These are phyloP conservation scores for Odontarrhena argentea DNA, from an alignment of 345 rosid species.

Conservation along the genomic window DNA sequence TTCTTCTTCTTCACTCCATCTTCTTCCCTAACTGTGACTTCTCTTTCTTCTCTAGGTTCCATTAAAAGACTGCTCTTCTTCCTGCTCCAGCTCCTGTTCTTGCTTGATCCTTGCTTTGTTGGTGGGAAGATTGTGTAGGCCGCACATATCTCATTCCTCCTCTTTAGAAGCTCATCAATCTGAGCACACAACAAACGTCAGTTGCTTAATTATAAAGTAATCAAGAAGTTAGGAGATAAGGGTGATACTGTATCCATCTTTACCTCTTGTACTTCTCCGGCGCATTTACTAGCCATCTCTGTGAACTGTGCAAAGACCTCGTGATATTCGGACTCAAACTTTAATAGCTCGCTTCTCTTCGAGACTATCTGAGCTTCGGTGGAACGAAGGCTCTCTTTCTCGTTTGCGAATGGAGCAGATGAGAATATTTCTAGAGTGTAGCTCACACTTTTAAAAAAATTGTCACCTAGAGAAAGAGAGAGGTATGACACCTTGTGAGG, in stretches of 20 bases:
- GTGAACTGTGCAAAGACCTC: slow-evolving; percentile 91
- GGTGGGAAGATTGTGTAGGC: slow-evolving; percentile 67
- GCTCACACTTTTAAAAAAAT: slow-evolving; percentile 84
- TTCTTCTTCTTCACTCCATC: slow-evolving; percentile 74
- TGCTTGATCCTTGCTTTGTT: slow-evolving; percentile 63
- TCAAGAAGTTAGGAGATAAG: slow-evolving; percentile 4
- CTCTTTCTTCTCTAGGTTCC: slow-evolving; percentile 70
- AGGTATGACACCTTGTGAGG: slow-evolving; percentile 26
- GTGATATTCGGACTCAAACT: slow-evolving; percentile 86
- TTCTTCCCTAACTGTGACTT: slow-evolving; percentile 65
- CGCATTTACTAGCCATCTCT: slow-evolving; percentile 86
- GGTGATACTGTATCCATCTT: slow-evolving; percentile 13
- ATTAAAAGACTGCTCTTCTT: slow-evolving; percentile 41
- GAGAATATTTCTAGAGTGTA: slow-evolving; percentile 87
- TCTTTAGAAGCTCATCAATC: slow-evolving; percentile 88
- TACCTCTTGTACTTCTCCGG: slow-evolving; percentile 86
- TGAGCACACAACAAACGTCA: slow-evolving; percentile 40
- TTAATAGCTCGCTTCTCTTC: slow-evolving; percentile 74
- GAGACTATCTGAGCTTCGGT: slow-evolving; percentile 81
- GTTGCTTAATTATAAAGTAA: background rate
- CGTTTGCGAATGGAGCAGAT: slow-evolving; percentile 70
- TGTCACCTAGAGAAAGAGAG: slow-evolving; percentile 63
- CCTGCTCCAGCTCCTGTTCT: slow-evolving; percentile 56
- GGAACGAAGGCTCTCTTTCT: slow-evolving; percentile 72
- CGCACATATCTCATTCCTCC: slow-evolving; percentile 76